These are phyloP conservation scores for Paramecium tetraurelia DNA, from an alignment of 73 alveolate genomes.

Conservation along the genomic window DNA sequence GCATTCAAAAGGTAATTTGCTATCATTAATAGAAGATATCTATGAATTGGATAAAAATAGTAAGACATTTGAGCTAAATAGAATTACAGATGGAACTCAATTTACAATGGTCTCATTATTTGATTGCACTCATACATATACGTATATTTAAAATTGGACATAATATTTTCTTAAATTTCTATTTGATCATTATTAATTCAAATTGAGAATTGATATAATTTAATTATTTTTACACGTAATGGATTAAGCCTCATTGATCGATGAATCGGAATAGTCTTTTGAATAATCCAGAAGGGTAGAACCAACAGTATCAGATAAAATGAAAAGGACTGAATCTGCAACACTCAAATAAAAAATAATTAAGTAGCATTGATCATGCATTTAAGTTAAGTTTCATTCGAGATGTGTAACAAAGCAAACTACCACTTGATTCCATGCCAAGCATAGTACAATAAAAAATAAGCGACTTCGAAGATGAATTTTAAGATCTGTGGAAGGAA, in stretches of 20 bases:
- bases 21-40: not conserved
- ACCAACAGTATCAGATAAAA: slow-evolving; percentile 23
- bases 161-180: not conserved
- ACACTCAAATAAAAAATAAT: not conserved
- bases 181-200: not conserved
- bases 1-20: too few relatives aligned
- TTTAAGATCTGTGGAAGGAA: slow-evolving; percentile 43
- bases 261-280: not conserved
- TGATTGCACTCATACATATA: not conserved
- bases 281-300: slow-evolving; percentile 14
- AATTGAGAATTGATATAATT: not conserved
- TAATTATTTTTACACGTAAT: slow-evolving; percentile 31
- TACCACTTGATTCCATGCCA: not conserved
- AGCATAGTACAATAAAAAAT: not conserved
- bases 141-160: not conserved
- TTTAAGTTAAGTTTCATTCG: slow-evolving; percentile 13
- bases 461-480: slow-evolving; percentile 27
- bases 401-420: not conserved
- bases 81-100: not conserved
- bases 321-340: not conserved
- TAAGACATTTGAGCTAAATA: not conserved
- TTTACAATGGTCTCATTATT: not conserved
- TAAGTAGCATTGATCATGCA: not conserved
- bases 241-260: not conserved
- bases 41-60: not conserved